Base-by-base conservation (phyloP, 805 yeast species). In the Kurtzmaniella cleridarum region DNA sequence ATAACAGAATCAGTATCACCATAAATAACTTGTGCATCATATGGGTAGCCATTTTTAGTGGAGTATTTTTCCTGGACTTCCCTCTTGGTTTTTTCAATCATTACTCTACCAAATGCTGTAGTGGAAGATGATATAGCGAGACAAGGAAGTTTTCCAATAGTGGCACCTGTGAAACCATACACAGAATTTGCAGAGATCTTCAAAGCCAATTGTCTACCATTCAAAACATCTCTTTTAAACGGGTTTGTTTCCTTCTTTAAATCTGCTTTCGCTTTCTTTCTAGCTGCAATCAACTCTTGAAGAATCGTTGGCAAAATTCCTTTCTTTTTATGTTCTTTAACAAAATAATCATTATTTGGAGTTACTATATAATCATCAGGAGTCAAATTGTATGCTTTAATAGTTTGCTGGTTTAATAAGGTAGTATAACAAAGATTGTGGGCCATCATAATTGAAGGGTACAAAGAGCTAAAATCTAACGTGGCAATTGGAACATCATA, bases 1-100 rank as follows among this genome's bases (percentile, higher is more conserved):
- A 93, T 95, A 13, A 93, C 99, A 7, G 98, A 95, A 74, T 93
- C 99, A 0, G 99, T 93, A 62, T 93, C 99, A 71, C 99, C 99
- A 57, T 93, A 93, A 30, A 93, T 83, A 44, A 93, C 98, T 48
- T 83, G 76, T 0, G 98, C 81, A 64, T 93, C 95, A 55, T 73
- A 80, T n/a, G 76, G 72, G 52, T 71, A 83, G 1, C 98, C 98
- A 59, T 91, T 88, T 41, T 76, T 77, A n/a, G 79, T 81, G 9
- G 79, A 74, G 55, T 89, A 93, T 40, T 78, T 75, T 30, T 79
- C 78, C 60, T 89, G 90, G 2, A 93, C 98, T 45, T 83, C 87
- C 35, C 73, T 70, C 52, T 91, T 93, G 0, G 98, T 93, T 50
- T 77, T 71, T 62, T 91, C 96, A 66, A 93, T 93, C 99, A 93